Evolutionary conservation across 176 grass and related monocot species (phyloP), one percentile per base, ranked within the genome.

Genomic region (Rhipidocladum racemiflorum): DNA sequence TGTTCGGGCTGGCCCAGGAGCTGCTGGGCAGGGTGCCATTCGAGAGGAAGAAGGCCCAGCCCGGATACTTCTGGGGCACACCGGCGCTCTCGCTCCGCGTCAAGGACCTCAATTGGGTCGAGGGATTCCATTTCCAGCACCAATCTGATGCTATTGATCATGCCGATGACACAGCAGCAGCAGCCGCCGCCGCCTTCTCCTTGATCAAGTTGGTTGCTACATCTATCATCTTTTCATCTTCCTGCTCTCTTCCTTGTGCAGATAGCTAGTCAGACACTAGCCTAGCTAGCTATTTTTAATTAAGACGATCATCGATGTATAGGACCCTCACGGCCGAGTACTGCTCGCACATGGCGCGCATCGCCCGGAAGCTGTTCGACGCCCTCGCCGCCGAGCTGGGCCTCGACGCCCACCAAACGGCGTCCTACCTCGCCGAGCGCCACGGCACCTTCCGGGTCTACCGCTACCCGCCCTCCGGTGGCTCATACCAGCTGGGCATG

Each of bases 61-160:
- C 87, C 20, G 43, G 72, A 32, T 92, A 97, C 86, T 94, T 97
- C 82, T 91, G 90, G 65, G 95, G 92, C 72, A 92, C 95, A 17
- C 90, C 88, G 34, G 92, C 95, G 23, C 48, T 90, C 36, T 27
- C 79, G 42, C 80, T 97, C 24, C 74, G 24, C 9, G 32, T 92
- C 15, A 83, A 78, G 6, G 62, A 92, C 8, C 23, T 92, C 59
- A 97, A 94, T 73, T 97, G 90, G 92, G 49, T 94, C 23, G 95
- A 97, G 64, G 92, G 95, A 0, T 72, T 92, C 39, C 92, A 97
- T 14, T 36, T 97, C 46, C 18, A 53, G 17, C 24, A 24, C 2
- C 0, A 4, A 0, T 9, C 44, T 14, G 61, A 5, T 16, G 62
- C 0, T 0, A 29, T 6, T 38, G 46, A 34, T 21, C 44, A 1